Conservation (phyloP, 345 rosid genomes). For the Citrus sp. region DNA sequence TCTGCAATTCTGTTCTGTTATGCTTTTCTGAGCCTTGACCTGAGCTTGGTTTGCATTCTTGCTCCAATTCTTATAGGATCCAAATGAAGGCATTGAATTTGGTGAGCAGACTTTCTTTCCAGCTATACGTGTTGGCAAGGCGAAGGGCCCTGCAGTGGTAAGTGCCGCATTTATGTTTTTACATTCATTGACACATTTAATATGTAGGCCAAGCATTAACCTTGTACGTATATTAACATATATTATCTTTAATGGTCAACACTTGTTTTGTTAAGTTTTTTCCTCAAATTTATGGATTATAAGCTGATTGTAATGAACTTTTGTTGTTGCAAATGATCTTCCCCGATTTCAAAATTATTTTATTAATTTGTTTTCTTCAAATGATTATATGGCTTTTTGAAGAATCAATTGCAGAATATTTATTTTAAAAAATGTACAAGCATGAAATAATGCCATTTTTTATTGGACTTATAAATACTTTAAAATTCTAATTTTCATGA, state of each 20-base stretch:
- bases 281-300: not conserved
- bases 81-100: slow-evolving; percentile 54
- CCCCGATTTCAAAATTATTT: not conserved
- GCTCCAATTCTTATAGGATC: slow-evolving; percentile 49
- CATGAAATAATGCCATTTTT: not conserved
- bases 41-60: slow-evolving; percentile 3
- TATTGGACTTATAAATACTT: not conserved
- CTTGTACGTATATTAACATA: not conserved
- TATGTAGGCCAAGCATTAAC: not conserved
- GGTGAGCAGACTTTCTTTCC: slow-evolving; percentile 91
- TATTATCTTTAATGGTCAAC: not conserved
- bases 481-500: not conserved
- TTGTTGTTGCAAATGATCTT: not conserved
- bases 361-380: not conserved
- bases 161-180: slow-evolving; percentile 19
- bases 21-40: not conserved
- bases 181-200: not conserved
- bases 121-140: slow-evolving; percentile 63
- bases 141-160: slow-evolving; percentile 74
- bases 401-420: not conserved
- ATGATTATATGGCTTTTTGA: not conserved
- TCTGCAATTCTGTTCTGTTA: not conserved
- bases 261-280: not conserved
- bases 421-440: not conserved
- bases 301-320: not conserved